Conservation (phyloP, 768 basidiomycete genomes). For the Termitomyces titanicus region DNA sequence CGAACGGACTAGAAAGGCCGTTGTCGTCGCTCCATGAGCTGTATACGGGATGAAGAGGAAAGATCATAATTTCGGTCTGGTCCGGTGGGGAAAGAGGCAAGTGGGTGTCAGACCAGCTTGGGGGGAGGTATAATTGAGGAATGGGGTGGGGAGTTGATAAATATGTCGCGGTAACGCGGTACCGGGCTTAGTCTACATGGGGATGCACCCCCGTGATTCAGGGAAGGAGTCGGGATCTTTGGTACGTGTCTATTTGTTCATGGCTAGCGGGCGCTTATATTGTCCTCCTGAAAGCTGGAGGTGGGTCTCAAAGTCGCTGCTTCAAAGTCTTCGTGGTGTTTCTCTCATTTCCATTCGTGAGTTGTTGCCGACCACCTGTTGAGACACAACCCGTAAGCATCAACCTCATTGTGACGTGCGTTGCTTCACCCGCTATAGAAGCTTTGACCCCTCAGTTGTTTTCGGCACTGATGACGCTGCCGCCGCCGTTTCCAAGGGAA, state of each 20-base stretch:
- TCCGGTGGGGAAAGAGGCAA: background rate
- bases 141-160: background rate
- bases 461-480: background rate
- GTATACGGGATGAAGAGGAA: background rate
- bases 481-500: background rate
- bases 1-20: background rate
- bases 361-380: background rate
- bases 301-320: too few species aligned
- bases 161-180: background rate
- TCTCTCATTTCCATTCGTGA: too few species aligned
- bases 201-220: background rate
- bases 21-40: background rate
- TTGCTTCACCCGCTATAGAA: background rate
- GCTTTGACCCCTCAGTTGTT: too few species aligned
- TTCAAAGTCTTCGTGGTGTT: too few species aligned
- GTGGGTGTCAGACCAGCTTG: background rate
- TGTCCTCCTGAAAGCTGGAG: too few species aligned
- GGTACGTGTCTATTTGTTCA: background rate
- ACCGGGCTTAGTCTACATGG: background rate
- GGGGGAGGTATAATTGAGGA: background rate
- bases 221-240: too few species aligned
- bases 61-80: background rate
- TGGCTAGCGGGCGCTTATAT: background rate
- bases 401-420: too few species aligned
- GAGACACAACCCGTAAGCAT: too few species aligned